Percentiles rank a stretch among this genome's conserved stretches.
Conservation (phyloP, 768 basidiomycete species). For the Pleurotus ostreatus region DNA sequence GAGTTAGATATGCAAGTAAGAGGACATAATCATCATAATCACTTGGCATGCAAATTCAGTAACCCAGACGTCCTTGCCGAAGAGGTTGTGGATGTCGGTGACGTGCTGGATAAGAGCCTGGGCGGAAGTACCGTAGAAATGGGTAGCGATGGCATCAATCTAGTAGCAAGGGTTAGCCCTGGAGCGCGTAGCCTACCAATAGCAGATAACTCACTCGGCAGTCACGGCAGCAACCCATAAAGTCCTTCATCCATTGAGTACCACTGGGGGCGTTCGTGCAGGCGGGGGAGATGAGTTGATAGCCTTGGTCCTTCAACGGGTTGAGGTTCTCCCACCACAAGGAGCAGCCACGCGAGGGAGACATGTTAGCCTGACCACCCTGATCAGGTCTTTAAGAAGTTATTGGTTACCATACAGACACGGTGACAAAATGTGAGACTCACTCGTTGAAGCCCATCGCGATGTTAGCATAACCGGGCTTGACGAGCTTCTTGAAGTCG, state of each 20-base stretch:
- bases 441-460: slow-evolving; percentile 77
- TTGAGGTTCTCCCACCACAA: slow-evolving; percentile 63
- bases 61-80: slow-evolving; percentile 45
- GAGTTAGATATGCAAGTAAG: neutral
- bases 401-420: neutral
- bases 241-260: slow-evolving; percentile 58
- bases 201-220: slow-evolving; percentile 33
- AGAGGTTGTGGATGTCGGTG: slow-evolving; percentile 38
- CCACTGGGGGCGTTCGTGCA: slow-evolving; percentile 59
- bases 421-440: slow-evolving; percentile 16
- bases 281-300: slow-evolving; percentile 60
- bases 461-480: slow-evolving; percentile 44
- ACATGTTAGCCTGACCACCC: slow-evolving; percentile 55
- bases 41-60: slow-evolving; percentile 76
- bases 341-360: slow-evolving; percentile 39
- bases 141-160: slow-evolving; percentile 57
- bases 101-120: slow-evolving; percentile 51
- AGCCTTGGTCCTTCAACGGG: slow-evolving; percentile 54
- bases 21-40: neutral
- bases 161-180: slow-evolving; percentile 17
- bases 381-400: slow-evolving; percentile 59
- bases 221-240: slow-evolving; percentile 27
- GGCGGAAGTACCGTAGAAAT: slow-evolving; percentile 61
- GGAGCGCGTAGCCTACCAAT: too few species aligned
- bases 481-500: slow-evolving; percentile 44